Conservation (phyloP, 768 basidiomycete genomes). For the Suillus americanus region DNA sequence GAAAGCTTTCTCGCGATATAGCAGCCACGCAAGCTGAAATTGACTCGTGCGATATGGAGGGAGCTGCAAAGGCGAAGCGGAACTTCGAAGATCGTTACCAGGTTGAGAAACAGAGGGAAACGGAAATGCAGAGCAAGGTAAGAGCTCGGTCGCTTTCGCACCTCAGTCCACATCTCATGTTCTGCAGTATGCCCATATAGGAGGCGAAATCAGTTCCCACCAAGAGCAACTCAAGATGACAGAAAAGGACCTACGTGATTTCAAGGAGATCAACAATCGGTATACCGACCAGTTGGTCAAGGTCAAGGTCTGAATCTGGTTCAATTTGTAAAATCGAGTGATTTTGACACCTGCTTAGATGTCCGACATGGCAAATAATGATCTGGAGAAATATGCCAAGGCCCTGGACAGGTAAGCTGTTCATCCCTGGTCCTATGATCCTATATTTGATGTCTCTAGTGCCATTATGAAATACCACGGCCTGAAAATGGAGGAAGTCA, state of each 20-base stretch:
- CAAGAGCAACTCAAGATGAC: slow-evolving; percentile 63
- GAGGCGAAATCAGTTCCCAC: slow-evolving; percentile 79
- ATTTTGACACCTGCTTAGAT: slow-evolving; percentile 50
- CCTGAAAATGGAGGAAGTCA: slow-evolving; percentile 99
- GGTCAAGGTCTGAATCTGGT: slow-evolving; percentile 68
- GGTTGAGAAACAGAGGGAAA: slow-evolving; percentile 69
- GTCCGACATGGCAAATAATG: slow-evolving; percentile 96
- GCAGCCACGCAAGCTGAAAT: slow-evolving; percentile 67
- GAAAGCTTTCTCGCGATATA: slow-evolving; percentile 68
- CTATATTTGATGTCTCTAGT: slow-evolving; percentile 42
- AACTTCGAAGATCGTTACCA: slow-evolving; percentile 84
- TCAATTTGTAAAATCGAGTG: background rate
- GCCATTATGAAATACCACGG: slow-evolving; percentile 99
- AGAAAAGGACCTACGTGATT: slow-evolving; percentile 77
- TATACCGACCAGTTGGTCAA: slow-evolving; percentile 91
- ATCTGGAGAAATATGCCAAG: slow-evolving; percentile 96
- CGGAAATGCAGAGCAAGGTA: slow-evolving; percentile 68
- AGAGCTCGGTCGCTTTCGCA: slow-evolving; percentile 17
- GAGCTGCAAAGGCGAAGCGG: slow-evolving; percentile 77
- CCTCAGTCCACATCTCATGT: background rate
- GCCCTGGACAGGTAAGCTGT: slow-evolving; percentile 87
- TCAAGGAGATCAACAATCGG: slow-evolving; percentile 79
- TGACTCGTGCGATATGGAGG: slow-evolving; percentile 77
- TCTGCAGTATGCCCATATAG: slow-evolving; percentile 71
- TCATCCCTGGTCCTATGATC: background rate